Conservation (phyloP, 2,329 filamentous ascomycete genomes). For the Arthroderma sp. region DNA sequence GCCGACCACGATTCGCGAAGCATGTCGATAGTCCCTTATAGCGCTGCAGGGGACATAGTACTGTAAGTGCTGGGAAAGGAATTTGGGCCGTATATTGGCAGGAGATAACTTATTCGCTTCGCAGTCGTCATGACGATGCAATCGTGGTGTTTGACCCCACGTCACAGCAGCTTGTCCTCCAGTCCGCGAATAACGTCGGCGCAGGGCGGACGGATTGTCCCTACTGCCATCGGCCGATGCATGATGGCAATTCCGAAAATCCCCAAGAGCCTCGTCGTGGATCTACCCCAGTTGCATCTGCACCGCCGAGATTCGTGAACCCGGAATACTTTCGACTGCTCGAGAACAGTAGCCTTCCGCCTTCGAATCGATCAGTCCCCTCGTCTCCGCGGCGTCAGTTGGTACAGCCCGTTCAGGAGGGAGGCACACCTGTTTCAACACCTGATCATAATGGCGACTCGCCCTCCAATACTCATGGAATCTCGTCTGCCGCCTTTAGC, state of each 20-base stretch:
- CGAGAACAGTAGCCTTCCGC: conserved; percentile 41
- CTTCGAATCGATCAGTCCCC: conserved; percentile 19
- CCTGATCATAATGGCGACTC: not conserved
- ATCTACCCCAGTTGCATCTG: conserved; percentile 20
- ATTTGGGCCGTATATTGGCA: not conserved
- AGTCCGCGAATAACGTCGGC: conserved; percentile 43
- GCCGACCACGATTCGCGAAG: conserved; percentile 12
- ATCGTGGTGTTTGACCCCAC: conserved; percentile 82
- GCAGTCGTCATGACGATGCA: conserved; percentile 79
- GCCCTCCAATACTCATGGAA: conserved; percentile 42
- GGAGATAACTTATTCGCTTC: not conserved
- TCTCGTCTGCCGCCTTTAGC: conserved; percentile 76
- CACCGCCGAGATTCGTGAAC: conserved; percentile 60
- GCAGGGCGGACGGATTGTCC: conserved; percentile 64
- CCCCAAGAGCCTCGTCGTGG: conserved; percentile 25
- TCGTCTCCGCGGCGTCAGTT: conserved; percentile 40
- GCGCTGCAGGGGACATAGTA: conserved; percentile 34
- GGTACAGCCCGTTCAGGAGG: conserved; percentile 33
- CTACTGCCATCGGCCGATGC: conserved; percentile 69
- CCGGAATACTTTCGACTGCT: conserved; percentile 95
- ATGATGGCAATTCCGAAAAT: conserved; percentile 34
- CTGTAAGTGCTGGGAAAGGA: conserved; percentile 25
- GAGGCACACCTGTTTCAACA: conserved; percentile 6
- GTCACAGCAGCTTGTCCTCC: conserved; percentile 74
- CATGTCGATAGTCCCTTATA: conserved; percentile 35